A percentile compares a stretch with the other conserved stretches of the same genome.
These are phyloP conservation scores for Pyrrhoderma noxium DNA, from an alignment of 1,284 basidiomycete genomes.

Conservation along the genomic window DNA sequence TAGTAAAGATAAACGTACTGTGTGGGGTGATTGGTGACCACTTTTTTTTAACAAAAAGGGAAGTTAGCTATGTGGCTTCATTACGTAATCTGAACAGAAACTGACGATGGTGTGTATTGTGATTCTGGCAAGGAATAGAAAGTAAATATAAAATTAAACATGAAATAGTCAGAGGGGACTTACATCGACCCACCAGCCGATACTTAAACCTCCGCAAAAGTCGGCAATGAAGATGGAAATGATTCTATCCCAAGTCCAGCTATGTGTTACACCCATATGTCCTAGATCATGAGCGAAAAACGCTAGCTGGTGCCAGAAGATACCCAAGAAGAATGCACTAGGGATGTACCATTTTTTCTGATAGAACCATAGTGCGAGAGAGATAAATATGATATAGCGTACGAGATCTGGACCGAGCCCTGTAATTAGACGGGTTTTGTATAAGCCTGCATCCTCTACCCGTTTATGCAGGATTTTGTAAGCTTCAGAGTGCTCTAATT, in stretches of 20 bases:
- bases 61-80: conserved; percentile 18
- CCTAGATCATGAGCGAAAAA: conserved; percentile 94
- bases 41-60: conserved; percentile 33
- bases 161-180: conserved; percentile 31
- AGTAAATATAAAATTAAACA: conserved; percentile 12
- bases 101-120: conserved; percentile 92
- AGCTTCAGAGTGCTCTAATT: conserved; percentile 68
- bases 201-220: conserved; percentile 86
- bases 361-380: conserved; percentile 59
- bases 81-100: conserved; percentile 18
- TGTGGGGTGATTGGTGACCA: conserved; percentile 95
- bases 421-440: conserved; percentile 74
- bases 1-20: conserved; percentile 53
- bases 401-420: conserved; percentile 87
- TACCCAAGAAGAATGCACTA: conserved; percentile 76
- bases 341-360: conserved; percentile 54
- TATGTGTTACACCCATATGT: conserved; percentile 88
- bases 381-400: conserved; percentile 66
- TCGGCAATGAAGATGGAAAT: conserved; percentile 79
- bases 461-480: conserved; percentile 77
- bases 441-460: conserved; percentile 77
- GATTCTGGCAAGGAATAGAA: conserved; percentile 54
- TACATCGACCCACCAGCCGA: conserved; percentile 98
- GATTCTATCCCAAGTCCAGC: conserved; percentile 77
- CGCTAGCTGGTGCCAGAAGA: conserved; percentile 92